Conservation (phyloP, 768 basidiomycete species). For the Tulasnella sp. region DNA sequence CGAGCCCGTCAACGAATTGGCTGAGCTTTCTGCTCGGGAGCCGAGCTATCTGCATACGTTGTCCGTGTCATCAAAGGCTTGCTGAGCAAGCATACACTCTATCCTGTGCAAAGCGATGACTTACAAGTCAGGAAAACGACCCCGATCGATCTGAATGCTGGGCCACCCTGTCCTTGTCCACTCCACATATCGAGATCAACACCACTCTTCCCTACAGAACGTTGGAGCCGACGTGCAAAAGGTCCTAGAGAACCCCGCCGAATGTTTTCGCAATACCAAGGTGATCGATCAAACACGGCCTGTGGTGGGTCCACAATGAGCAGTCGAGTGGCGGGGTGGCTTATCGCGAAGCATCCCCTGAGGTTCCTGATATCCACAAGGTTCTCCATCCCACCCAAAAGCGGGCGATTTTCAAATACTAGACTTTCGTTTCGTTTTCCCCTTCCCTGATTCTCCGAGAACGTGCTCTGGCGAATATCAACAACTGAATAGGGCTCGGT, state of each 20-base stretch:
- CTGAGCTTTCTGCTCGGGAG: background rate
- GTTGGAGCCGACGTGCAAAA: constrained; percentile 2
- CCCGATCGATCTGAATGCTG: background rate
- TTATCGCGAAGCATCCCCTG: constrained; percentile 7
- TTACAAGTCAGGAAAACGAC: background rate
- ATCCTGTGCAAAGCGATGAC: background rate
- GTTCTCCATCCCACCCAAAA: background rate
- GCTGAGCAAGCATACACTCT: background rate
- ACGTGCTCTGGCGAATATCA: background rate
- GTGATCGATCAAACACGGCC: constrained; percentile 8
- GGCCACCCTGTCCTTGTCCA: background rate
- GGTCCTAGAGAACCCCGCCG: background rate
- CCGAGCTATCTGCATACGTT: background rate
- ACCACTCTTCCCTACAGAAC: background rate
- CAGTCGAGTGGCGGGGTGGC: background rate
- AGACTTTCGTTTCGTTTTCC: background rate
- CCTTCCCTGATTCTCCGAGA: constrained; percentile 16
- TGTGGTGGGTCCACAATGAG: background rate
- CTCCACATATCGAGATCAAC: background rate
- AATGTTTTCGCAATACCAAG: background rate
- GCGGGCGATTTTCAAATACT: background rate
- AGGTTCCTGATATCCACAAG: constrained; percentile 9
- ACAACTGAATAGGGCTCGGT: background rate
- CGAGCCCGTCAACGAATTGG: background rate
- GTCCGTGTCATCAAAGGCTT: background rate